Base-by-base conservation (phyloP, 805 yeast genomes). In the Tetrapisispora iriomotensis region DNA sequence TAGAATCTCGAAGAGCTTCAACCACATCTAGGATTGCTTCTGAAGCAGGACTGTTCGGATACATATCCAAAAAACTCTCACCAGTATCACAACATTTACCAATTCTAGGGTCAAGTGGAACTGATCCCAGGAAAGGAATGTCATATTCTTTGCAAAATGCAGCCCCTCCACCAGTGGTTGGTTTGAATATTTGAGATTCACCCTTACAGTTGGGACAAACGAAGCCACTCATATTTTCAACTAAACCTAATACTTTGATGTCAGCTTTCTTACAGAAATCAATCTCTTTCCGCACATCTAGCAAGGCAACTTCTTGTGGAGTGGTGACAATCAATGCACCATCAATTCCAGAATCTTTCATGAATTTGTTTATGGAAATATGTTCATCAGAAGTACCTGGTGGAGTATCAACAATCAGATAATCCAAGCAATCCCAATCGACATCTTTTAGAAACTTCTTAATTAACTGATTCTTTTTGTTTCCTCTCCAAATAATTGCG, bases 381-480 rank as follows among this genome's bases (percentile, higher is more conserved):
- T 92, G 99, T 59, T 92, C 99, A 61, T 92, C 99, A 0, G 95
- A 82, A 0, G 99, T 92, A 0, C 99, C 98, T 0, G 99, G 99
- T 0, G 98, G 99, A 0, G 99, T 92, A 54, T 92, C 99, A 14
- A 92, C 82, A 13, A 92, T 72, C 48, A 92, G 67, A 53, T 83
- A 92, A 59, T 92, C 96, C 40, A 83, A 62, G 19, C 72, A 71
- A 46, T 65, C 66, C 99, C 99, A 92, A 51, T 85, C 87, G 2
- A 92, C 96, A 51, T 90, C 96, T 54, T 83, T 86, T 39, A 92
- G 67, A 52, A 92, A 92, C 64, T 87, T 95, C 54, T 92, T 92
- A 38, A 92, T 92, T 35, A 92, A 68, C 0, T 94, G 87, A 50
- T 84, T 87, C 64, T 92, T 92, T 66, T 92, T 92, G n/a, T 86